Evolutionary conservation across 1,139 yeast genomes (phyloP).

Genomic region (Debaryomyces udenii): DNA sequence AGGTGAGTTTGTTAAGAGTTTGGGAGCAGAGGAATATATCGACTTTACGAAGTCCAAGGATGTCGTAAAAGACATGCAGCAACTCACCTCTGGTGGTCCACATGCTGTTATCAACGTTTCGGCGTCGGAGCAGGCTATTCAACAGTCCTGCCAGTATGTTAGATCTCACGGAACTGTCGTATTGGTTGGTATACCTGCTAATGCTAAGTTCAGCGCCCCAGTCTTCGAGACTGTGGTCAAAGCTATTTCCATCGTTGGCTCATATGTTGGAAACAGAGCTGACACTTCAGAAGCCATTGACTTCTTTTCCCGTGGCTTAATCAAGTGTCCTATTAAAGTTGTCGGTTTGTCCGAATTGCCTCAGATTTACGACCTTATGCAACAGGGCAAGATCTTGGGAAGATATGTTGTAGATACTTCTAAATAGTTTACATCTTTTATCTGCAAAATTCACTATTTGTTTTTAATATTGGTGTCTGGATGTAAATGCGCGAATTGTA

Average conservation of each 20-base stretch:
- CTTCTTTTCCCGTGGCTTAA: slow-evolving; percentile 70
- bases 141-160: slow-evolving; percentile 64
- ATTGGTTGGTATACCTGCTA: slow-evolving; percentile 74
- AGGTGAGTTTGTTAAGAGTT: slow-evolving; percentile 53
- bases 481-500: no score
- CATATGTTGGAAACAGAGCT: slow-evolving; percentile 81
- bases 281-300: slow-evolving; percentile 78
- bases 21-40: slow-evolving; percentile 70
- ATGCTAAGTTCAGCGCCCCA: slow-evolving; percentile 64
- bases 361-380: slow-evolving; percentile 66
- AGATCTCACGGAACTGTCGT: slow-evolving; percentile 74
- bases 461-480: no score
- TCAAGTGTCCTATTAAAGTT: slow-evolving; percentile 69
- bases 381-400: slow-evolving; percentile 70
- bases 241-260: slow-evolving; percentile 66
- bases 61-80: slow-evolving; percentile 55
- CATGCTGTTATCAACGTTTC: slow-evolving; percentile 78
- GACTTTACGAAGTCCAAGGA: slow-evolving; percentile 66
- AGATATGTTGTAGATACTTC: slow-evolving; percentile 76
- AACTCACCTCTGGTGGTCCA: slow-evolving; percentile 75
- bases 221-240: slow-evolving; percentile 69
- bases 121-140: slow-evolving; percentile 67
- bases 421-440: slow-evolving; percentile 34
- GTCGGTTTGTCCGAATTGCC: slow-evolving; percentile 70
- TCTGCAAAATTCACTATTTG: no score